Evolutionary conservation across 1,284 basidiomycete species (phyloP).

Genomic region (Leccinum fallax): DNA sequence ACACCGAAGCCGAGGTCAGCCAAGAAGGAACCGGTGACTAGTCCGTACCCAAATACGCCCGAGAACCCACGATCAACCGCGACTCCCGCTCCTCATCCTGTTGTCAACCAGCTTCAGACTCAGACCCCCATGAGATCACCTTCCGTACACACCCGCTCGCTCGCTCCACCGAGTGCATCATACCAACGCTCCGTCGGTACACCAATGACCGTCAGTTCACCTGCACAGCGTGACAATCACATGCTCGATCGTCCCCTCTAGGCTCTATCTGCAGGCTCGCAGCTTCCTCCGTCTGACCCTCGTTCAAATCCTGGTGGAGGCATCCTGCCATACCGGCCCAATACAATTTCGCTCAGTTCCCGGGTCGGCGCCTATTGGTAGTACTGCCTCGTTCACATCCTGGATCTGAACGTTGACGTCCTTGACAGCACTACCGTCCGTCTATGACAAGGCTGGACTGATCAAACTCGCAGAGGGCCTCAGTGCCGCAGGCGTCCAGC

Average conservation of each 20-base stretch:
- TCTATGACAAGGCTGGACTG: constrained; percentile 95
- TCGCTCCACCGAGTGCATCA: constrained; percentile 22
- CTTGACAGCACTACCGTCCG: constrained; percentile 82
- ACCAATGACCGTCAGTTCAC: constrained; percentile 27
- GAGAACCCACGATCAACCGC: constrained; percentile 33
- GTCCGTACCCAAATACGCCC: constrained; percentile 32
- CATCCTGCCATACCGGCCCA: constrained; percentile 25
- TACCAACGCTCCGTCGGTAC: constrained; percentile 26
- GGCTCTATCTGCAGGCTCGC: constrained; percentile 23
- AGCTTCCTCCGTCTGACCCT: constrained; percentile 31
- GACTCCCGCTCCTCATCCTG: constrained; percentile 35
- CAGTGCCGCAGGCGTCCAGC: constrained; percentile 78
- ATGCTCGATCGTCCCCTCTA: constrained; percentile 33
- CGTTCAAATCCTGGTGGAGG: constrained; percentile 32
- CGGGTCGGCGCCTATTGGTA: constrained; percentile 28
- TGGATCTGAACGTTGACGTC: constrained; percentile 12
- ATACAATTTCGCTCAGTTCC: constrained; percentile 28
- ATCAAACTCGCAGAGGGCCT: constrained; percentile 89
- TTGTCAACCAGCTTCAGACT: constrained; percentile 35
- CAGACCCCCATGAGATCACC: constrained; percentile 32
- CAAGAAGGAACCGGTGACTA: constrained; percentile 34
- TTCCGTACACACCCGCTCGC: constrained; percentile 33
- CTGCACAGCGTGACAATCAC: constrained; percentile 35
- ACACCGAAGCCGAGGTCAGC: constrained; percentile 24
- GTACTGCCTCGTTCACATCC: constrained; percentile 2